These are phyloP conservation scores for Fraxinus nigra DNA, from an alignment of 305 asterid genomes.

Conservation along the genomic window DNA sequence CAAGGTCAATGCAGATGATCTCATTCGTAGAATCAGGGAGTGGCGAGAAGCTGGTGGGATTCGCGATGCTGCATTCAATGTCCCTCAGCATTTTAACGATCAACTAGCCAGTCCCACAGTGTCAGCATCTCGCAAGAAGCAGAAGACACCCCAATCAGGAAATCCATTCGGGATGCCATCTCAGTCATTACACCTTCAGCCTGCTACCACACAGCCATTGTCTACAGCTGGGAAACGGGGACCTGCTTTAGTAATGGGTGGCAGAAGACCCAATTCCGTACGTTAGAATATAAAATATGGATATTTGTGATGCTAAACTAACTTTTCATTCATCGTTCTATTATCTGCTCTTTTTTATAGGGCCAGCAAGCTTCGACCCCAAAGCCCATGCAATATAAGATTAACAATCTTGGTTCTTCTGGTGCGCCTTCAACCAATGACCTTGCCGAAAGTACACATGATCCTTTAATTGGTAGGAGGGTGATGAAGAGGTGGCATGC, in stretches of 20 bases:
- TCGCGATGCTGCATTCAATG: slow-evolving; percentile 33
- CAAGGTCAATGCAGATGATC: slow-evolving; percentile 84
- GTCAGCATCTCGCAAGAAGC: slow-evolving; percentile 81
- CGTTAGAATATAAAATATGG: slow-evolving; percentile 27
- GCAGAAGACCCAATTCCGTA: slow-evolving; percentile 65
- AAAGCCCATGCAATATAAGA: slow-evolving; percentile 54
- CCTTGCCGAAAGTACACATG: slow-evolving; percentile 49
- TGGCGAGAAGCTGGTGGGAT: slow-evolving; percentile 91
- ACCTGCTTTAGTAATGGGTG: slow-evolving; percentile 58
- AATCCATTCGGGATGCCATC: slow-evolving; percentile 52
- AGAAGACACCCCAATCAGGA: slow-evolving; percentile 56
- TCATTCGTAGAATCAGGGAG: slow-evolving; percentile 85
- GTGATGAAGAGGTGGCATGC: slow-evolving; percentile 96
- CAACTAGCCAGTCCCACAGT: slow-evolving; percentile 77
- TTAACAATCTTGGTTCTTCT: slow-evolving; percentile 49
- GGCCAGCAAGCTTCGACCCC: slow-evolving; percentile 52
- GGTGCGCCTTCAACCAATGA: slow-evolving; percentile 46
- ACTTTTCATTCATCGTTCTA: slow-evolving; percentile 13
- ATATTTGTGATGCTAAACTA: background rate
- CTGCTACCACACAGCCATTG: slow-evolving; percentile 51
- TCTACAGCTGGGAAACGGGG: slow-evolving; percentile 62
- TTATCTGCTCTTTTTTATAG: slow-evolving; percentile 33
- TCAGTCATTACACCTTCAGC: slow-evolving; percentile 57
- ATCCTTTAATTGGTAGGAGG: slow-evolving; percentile 71
- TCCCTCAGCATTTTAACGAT: slow-evolving; percentile 58